Evolutionary conservation across 768 basidiomycete genomes (phyloP).

Genomic region (Lactarius psammicola): DNA sequence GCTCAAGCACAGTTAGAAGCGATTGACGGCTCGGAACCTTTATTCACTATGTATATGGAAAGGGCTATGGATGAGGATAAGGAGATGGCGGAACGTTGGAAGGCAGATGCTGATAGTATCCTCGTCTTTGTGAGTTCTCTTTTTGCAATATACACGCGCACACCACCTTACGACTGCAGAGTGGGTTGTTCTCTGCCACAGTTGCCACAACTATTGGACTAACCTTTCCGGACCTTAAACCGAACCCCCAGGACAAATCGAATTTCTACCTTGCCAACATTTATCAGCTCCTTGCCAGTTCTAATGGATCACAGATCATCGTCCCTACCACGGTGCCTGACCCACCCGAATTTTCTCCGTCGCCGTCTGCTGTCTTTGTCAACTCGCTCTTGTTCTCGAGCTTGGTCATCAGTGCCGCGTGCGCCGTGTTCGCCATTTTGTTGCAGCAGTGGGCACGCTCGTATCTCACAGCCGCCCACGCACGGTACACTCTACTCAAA

Average conservation of each 20-base stretch:
- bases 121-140: background rate
- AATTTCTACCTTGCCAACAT: conserved; percentile 22
- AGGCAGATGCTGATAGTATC: conserved; percentile 1
- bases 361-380: background rate
- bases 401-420: background rate
- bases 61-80: background rate
- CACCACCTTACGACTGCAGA: conserved; percentile 5
- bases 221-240: conserved; percentile 22
- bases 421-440: background rate
- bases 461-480: background rate
- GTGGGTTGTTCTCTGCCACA: conserved; percentile 24
- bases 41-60: conserved; percentile 1
- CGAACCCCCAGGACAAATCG: conserved; percentile 11
- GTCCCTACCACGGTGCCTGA: background rate
- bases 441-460: conserved; percentile 2
- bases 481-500: background rate
- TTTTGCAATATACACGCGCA: background rate
- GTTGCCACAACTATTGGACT: conserved; percentile 16
- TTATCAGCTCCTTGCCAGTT: conserved; percentile 3
- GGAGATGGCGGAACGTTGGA: background rate
- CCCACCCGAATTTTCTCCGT: background rate
- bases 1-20: conserved; percentile 22
- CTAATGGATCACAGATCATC: conserved; percentile 9
- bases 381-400: background rate
- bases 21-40: background rate